These are phyloP conservation scores for Trichosporon sp. DNA, from an alignment of 1,284 basidiomycete genomes.

Conservation along the genomic window DNA sequence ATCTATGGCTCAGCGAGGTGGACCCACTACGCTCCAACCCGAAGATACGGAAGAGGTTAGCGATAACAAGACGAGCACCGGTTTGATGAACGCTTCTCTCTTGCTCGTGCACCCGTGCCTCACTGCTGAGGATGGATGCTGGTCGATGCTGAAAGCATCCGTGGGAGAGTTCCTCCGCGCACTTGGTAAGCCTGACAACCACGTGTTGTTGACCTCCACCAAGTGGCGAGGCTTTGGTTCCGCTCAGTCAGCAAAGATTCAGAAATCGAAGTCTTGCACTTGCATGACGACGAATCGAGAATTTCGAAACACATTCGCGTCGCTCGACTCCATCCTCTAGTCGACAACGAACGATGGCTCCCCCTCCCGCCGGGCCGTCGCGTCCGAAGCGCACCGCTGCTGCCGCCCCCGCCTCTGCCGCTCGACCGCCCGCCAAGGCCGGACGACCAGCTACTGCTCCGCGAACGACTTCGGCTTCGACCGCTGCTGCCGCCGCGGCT, in stretches of 20 bases:
- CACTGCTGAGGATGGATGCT: too few species aligned
- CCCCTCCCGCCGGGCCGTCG: constrained; percentile 23
- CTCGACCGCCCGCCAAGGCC: background rate
- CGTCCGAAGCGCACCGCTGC: constrained; percentile 22
- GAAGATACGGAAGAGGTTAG: background rate
- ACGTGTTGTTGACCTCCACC: constrained; percentile 2
- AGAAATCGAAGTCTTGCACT: background rate
- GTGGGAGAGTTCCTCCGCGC: too few species aligned
- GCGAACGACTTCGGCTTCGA: constrained; percentile 18
- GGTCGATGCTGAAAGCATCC: too few species aligned
- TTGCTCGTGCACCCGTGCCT: too few species aligned
- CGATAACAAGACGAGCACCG: background rate
- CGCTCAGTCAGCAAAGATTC: constrained; percentile 17
- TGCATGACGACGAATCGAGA: background rate
- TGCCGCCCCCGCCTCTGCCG: background rate
- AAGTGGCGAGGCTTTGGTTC: constrained; percentile 12
- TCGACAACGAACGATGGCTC: constrained; percentile 16
- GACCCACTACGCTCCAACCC: background rate
- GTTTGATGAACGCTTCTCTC: background rate
- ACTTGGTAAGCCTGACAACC: too few species aligned
- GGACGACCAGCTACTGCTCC: constrained; percentile 21
- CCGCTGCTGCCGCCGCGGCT: constrained; percentile 26
- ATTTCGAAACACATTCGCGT: background rate
- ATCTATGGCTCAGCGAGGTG: background rate
- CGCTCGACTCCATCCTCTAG: background rate